Evolutionary conservation across 352 stramenopile genomes (phyloP).

Genomic region (Phytophthora palmivora): DNA sequence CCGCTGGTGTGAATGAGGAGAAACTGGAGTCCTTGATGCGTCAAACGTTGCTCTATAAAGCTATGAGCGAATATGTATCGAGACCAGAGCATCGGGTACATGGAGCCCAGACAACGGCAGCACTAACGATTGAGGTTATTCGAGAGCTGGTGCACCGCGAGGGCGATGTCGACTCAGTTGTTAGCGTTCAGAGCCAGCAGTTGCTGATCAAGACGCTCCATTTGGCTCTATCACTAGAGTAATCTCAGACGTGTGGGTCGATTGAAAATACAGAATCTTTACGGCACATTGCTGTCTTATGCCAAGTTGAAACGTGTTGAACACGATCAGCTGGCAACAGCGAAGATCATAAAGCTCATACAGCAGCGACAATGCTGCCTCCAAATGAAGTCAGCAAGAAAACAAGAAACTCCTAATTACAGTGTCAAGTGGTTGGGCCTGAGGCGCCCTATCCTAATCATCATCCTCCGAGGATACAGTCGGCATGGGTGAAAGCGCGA

Average conservation of each 20-base stretch:
- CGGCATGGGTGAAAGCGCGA: slow-evolving; percentile 71
- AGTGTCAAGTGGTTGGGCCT: slow-evolving; percentile 24
- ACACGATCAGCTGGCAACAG: too few species aligned
- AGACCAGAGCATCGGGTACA: slow-evolving; percentile 25
- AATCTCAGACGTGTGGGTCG: slow-evolving; percentile 12
- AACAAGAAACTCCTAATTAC: slow-evolving; percentile 45
- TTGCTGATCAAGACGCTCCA: slow-evolving; percentile 81
- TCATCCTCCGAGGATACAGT: slow-evolving; percentile 57
- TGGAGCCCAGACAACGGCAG: slow-evolving; percentile 17
- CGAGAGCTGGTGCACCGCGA: slow-evolving; percentile 69
- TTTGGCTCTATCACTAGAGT: slow-evolving; percentile 46
- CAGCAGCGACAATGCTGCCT: slow-evolving; percentile 34
- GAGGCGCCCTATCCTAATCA: slow-evolving; percentile 43
- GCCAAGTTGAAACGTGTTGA: not conserved
- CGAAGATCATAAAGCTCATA: slow-evolving; percentile 39
- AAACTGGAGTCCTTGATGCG: slow-evolving; percentile 72
- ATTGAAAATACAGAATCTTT: slow-evolving; percentile 26
- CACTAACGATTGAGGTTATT: slow-evolving; percentile 69
- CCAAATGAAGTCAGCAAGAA: slow-evolving; percentile 39
- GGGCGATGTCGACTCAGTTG: slow-evolving; percentile 47
- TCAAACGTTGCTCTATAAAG: slow-evolving; percentile 71
- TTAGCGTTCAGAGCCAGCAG: slow-evolving; percentile 63
- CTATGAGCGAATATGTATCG: slow-evolving; percentile 60
- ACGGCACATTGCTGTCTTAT: not conserved
- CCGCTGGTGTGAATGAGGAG: slow-evolving; percentile 66